Conservation (phyloP, 306 rosid genomes). For the Crotalaria pallida region DNA sequence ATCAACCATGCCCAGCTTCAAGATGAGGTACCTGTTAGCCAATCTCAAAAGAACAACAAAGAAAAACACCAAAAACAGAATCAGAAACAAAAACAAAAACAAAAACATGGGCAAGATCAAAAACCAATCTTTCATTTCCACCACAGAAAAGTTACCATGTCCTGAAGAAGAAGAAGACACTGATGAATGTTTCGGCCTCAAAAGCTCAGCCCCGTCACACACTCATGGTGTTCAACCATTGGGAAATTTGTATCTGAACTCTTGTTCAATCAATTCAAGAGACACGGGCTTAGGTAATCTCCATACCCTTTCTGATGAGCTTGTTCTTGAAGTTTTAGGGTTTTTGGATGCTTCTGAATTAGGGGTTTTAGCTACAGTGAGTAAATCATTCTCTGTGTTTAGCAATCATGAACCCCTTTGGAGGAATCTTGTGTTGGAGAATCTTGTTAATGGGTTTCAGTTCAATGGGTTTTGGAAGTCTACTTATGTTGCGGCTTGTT, state of each 20-base stretch:
- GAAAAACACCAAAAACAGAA: constrained; percentile 12
- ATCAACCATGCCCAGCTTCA: constrained; percentile 40
- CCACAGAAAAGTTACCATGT: not conserved
- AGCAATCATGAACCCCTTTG: constrained; percentile 82
- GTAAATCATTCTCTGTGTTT: constrained; percentile 68
- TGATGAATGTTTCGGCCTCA: constrained; percentile 67
- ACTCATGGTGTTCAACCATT: constrained; percentile 80
- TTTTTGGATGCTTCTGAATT: constrained; percentile 45
- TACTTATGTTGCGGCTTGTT: constrained; percentile 50
- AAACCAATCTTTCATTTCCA: constrained; percentile 27
- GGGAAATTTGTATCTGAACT: constrained; percentile 67
- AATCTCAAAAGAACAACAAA: constrained; percentile 23
- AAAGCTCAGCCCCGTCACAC: constrained; percentile 61
- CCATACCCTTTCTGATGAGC: constrained; percentile 68
- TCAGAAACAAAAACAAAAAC: constrained; percentile 4
- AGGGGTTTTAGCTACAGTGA: constrained; percentile 67
- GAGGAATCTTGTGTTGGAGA: constrained; percentile 77
- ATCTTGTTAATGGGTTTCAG: constrained; percentile 47
- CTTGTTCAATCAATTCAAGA: constrained; percentile 60
- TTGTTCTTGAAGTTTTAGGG: constrained; percentile 77
- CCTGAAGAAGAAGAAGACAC: constrained; percentile 21
- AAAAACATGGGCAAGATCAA: constrained; percentile 18
- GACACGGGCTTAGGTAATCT: constrained; percentile 87
- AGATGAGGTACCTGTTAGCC: constrained; percentile 32
- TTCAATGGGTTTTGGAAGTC: constrained; percentile 68